Conservation (phyloP, 371 early-diverging fungal species). For the Mortierella sp. region DNA sequence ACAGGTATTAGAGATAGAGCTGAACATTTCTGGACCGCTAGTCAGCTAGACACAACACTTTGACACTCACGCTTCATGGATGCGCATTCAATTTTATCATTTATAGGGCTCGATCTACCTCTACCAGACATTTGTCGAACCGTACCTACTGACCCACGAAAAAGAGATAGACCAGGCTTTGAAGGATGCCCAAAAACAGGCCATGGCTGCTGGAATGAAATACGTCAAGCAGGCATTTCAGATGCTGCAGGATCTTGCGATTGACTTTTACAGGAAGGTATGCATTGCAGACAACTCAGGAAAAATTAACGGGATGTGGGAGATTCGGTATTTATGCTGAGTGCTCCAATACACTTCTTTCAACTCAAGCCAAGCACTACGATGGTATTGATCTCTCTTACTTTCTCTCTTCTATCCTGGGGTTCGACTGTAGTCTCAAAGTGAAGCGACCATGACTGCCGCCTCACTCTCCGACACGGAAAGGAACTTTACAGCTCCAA, state of each 20-base stretch:
- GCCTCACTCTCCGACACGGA: constrained; percentile 10
- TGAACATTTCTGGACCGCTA: not conserved
- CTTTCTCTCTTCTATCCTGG: not conserved
- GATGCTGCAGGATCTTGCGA: constrained; percentile 22
- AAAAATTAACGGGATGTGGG: not conserved
- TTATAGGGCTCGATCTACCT: constrained; percentile 50
- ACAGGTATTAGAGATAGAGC: constrained; percentile 18
- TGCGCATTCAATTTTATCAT: not conserved
- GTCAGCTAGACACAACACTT: not conserved
- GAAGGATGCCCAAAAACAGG: constrained; percentile 35
- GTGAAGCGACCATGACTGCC: not conserved
- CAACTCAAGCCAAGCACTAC: not conserved
- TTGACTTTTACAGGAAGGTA: constrained; percentile 45
- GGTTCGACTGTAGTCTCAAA: constrained; percentile 13
- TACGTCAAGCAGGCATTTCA: constrained; percentile 43
- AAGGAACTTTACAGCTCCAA: not conserved
- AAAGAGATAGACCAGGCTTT: constrained; percentile 42
- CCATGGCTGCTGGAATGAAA: constrained; percentile 42
- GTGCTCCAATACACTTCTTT: not conserved
- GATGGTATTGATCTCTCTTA: not conserved
- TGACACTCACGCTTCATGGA: not conserved
- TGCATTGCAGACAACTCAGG: not conserved
- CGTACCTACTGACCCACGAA: constrained; percentile 41
- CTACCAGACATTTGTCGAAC: constrained; percentile 39
- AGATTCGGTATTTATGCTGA: not conserved